phyloP scores from a whole-genome alignment of 176 grass and related monocot species.

The Bolboschoenus planiculmis region DNA sequence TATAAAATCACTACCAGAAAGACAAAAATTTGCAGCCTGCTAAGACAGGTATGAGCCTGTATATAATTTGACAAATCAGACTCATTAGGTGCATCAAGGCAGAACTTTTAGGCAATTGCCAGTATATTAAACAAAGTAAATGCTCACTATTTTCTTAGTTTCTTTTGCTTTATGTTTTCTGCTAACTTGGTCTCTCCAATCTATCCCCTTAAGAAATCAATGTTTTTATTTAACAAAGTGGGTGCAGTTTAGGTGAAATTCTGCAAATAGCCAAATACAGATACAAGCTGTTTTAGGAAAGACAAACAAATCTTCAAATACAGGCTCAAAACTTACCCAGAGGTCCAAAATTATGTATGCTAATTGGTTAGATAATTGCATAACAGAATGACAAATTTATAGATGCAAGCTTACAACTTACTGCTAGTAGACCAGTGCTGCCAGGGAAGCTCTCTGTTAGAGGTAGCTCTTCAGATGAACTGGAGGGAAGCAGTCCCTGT shows the following conservation, averaged over 20 bases:
- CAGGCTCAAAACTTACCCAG: not conserved
- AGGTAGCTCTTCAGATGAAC: conserved; percentile 66
- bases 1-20: not conserved
- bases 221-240: not conserved
- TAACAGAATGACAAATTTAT: not conserved
- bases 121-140: not conserved
- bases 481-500: conserved; percentile 61
- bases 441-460: conserved; percentile 77
- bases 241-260: not conserved
- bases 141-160: not conserved
- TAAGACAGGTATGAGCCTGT: not conserved
- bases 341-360: conserved; percentile 17
- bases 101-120: not conserved
- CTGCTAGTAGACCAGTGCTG: conserved; percentile 56
- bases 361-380: not conserved
- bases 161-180: not conserved
- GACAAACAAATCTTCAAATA: not conserved
- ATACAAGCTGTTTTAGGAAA: not conserved
- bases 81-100: not conserved
- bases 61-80: not conserved
- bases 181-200: not conserved
- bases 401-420: conserved; percentile 39
- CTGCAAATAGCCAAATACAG: too few relatives aligned
- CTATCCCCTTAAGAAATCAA: not conserved
- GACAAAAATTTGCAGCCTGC: not conserved